These are phyloP conservation scores for Exsudoporus frostii DNA, from an alignment of 768 basidiomycete genomes.

Conservation along the genomic window DNA sequence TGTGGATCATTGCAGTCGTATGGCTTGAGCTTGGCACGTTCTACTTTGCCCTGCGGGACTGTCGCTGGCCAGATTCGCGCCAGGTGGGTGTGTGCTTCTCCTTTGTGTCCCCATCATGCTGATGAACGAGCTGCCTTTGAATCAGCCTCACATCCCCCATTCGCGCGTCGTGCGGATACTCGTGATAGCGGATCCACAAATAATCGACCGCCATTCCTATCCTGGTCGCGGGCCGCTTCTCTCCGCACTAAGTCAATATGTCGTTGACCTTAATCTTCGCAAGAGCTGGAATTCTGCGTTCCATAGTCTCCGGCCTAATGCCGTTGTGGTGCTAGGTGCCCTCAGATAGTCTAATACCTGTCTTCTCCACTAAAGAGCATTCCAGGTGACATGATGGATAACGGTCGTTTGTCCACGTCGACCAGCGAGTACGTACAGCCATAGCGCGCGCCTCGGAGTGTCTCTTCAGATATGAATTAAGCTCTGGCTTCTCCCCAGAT, in stretches of 20 bases:
- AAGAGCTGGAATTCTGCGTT: slow-evolving; percentile 79
- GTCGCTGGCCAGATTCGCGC: slow-evolving; percentile 58
- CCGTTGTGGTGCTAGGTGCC: slow-evolving; percentile 72
- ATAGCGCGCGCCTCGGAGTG: background rate
- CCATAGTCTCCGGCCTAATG: slow-evolving; percentile 55
- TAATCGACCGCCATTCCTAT: slow-evolving; percentile 75
- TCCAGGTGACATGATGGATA: slow-evolving; percentile 80
- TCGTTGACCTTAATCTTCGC: slow-evolving; percentile 80
- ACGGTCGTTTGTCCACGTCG: slow-evolving; percentile 63
- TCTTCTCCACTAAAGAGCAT: background rate
- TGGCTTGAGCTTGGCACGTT: slow-evolving; percentile 73
- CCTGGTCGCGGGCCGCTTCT: slow-evolving; percentile 53
- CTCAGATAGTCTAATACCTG: background rate
- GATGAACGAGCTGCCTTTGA: background rate
- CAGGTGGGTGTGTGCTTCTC: slow-evolving; percentile 25
- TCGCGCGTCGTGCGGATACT: slow-evolving; percentile 41
- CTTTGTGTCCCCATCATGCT: background rate
- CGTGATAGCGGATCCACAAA: slow-evolving; percentile 87
- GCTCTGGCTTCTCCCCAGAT: slow-evolving; percentile 47
- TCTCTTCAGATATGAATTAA: slow-evolving; percentile 3
- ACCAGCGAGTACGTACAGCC: slow-evolving; percentile 59
- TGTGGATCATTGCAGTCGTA: slow-evolving; percentile 62
- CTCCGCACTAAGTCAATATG: slow-evolving; percentile 54
- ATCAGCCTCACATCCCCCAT: slow-evolving; percentile 17
- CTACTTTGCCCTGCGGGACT: slow-evolving; percentile 41